A percentile compares a stretch with the other conserved stretches of the same genome.
These are phyloP conservation scores for Vairimorpha necatrix DNA, from an alignment of 371 early-diverging fungal species.

Conservation along the genomic window DNA sequence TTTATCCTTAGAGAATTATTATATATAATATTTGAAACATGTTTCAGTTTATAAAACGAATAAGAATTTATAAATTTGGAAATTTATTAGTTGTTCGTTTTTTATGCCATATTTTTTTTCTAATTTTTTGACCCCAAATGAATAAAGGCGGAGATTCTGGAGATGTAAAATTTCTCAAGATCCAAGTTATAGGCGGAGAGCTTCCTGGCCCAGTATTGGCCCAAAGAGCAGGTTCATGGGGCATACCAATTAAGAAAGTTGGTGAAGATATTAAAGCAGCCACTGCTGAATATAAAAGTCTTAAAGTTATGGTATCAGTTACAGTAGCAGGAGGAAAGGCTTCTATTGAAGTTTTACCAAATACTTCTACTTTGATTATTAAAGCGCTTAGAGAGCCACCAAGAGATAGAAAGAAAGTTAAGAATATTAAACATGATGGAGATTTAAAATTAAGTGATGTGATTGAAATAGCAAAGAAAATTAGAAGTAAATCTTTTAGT, in stretches of 20 bases:
- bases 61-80: too few relatives aligned
- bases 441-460: constrained; percentile 70
- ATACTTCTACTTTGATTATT: constrained; percentile 91
- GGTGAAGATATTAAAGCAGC: constrained; percentile 99
- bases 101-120: too few relatives aligned
- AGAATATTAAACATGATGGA: constrained; percentile 71
- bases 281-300: constrained; percentile 94
- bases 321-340: constrained; percentile 99
- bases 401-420: constrained; percentile 96
- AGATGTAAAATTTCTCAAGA: constrained; percentile 41
- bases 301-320: constrained; percentile 90
- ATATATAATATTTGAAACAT: neutral
- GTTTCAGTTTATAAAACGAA: neutral
- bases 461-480: constrained; percentile 85
- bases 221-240: constrained; percentile 98
- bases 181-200: constrained; percentile 84
- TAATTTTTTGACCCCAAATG: constrained; percentile 10
- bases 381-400: constrained; percentile 92
- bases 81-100: too few relatives aligned
- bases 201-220: constrained; percentile 94
- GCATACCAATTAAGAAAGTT: constrained; percentile 97
- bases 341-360: constrained; percentile 86
- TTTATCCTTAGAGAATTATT: too few relatives aligned
- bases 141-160: constrained; percentile 14
- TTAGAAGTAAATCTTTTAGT: constrained; percentile 82